Evolutionary conservation across 495 filamentous ascomycete genomes (phyloP), one percentile per base, ranked within the genome.

Genomic region (Pseudoneurospora amorphoporcata): DNA sequence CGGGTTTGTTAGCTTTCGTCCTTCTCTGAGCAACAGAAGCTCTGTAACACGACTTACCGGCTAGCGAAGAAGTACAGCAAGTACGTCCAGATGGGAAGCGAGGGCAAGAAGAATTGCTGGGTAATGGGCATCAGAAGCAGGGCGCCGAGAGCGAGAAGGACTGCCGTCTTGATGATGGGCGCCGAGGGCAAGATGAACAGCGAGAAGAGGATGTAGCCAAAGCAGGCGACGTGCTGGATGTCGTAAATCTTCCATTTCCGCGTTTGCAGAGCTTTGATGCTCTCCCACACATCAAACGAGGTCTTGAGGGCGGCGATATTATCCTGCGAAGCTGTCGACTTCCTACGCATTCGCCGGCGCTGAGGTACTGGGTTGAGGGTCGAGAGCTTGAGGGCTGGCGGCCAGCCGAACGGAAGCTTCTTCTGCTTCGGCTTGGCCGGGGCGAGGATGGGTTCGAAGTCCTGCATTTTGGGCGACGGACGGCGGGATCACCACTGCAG

Each of bases 71-170:
- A 97, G 73, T 96, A 91, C 29, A 97, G 80, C 19, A 97, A 83
- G 88, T 93, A 98, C 8, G 87, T 89, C 76, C 90, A 89, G 79
- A 97, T 91, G 2, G 94, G 91, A 69, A 97, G 84, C 70, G 92
- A 93, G 17, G 95, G 95, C 16, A 97, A 84, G 75, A 96, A 94
- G 81, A 97, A 97, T 78, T 98, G 95, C 68, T 92, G 86, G 5
- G 94, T 96, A 71, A 92, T 85, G n/a, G 95, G 95, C 77, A 97
- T 83, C 32, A 94, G 82, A 14, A 97, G 87, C n/a, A 92, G 86
- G 70, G 87, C 77, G 39, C 91, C 85, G 47, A 94, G 81, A n/a
- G 89, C 82, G 1, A 91, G 86, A 47, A 92, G 85, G 61, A 88
- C 85, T 45, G 84, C 85, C 17, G 88, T 91, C 85, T 97, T 97